Evolutionary conservation across 208 protist genomes (phyloP), one percentile per base, ranked within the genome.

Genomic region (Acanthamoeba royreba): DNA sequence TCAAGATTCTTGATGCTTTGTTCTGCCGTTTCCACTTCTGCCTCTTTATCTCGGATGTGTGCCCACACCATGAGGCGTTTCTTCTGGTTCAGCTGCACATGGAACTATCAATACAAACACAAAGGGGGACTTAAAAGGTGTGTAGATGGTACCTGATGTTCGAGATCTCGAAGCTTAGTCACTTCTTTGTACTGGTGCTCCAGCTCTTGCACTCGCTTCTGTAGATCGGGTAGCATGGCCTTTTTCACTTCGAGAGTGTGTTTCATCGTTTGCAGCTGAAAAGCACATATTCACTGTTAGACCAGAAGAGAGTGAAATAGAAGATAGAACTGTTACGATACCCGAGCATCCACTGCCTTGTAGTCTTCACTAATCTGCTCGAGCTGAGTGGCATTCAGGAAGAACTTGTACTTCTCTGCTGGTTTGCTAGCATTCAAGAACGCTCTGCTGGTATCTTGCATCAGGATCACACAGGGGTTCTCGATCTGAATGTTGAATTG

Each of bases 401-500:
- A 96, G 38, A 94, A 94, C 92, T 94, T 94, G 72, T 96, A 96
- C 87, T 96, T 96, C 31, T 66, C 63, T 7, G 63, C 28, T 22
- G 95, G 90, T 38, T 52, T 93, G 33, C 91, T 92, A 8, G 85
- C 42, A 74, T 95, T 94, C 9, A 96, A 42, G 63, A 96, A 96
- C 43, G 92, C 72, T 85, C 93, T 93, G 63, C 89, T 94, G 11
- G 92, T 95, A 66, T 95, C 95, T 61, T 96, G 95, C 77, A 95
- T 96, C 28, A 96, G 55, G 90, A 96, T 95, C 1, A 83, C 47
- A 35, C 94, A 95, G 35, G 95, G 95, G 55, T 96, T 96, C n/a
- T 94, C 88, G 35, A 96, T 92, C 74, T 96, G 95, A 40, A 96
- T 95, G 47, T 95, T 95, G 61, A 95, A 96, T 33, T 95, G 87